These are phyloP conservation scores for Linnemannia schmuckeri DNA, from an alignment of 192 early-diverging fungal genomes.

Conservation along the genomic window DNA sequence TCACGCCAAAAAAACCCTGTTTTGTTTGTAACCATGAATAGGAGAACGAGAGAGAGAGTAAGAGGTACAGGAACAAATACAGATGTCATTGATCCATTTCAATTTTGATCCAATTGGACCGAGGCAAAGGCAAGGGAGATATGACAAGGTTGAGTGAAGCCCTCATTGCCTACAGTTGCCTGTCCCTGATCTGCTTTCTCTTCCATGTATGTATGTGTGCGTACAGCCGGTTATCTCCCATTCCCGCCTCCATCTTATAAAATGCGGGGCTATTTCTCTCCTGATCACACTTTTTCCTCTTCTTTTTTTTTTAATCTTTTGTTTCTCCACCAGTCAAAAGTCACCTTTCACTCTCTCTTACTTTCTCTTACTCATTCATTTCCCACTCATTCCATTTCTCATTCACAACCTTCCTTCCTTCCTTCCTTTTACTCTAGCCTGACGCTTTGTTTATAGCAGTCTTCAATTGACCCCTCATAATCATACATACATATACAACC, in stretches of 20 bases:
- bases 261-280: conserved; percentile 4
- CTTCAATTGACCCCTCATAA: not conserved
- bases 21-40: not conserved
- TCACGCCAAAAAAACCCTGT: not conserved
- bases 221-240: not conserved
- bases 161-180: not conserved
- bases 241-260: conserved; percentile 6
- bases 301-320: not conserved
- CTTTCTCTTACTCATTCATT: not conserved
- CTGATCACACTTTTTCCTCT: conserved; percentile 1
- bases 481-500: not conserved
- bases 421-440: not conserved
- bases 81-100: not conserved
- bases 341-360: not conserved
- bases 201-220: not conserved
- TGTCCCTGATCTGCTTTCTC: not conserved
- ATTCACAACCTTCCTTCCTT: not conserved
- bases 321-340: conserved; percentile 8
- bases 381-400: not conserved
- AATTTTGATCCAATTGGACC: not conserved
- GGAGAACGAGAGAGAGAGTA: no score
- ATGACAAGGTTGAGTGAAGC: not conserved
- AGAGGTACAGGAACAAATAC: not conserved
- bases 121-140: not conserved
- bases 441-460: not conserved